Base-by-base conservation (phyloP, 2,329 filamentous ascomycete genomes). In the Ambrosiella xylebori region DNA sequence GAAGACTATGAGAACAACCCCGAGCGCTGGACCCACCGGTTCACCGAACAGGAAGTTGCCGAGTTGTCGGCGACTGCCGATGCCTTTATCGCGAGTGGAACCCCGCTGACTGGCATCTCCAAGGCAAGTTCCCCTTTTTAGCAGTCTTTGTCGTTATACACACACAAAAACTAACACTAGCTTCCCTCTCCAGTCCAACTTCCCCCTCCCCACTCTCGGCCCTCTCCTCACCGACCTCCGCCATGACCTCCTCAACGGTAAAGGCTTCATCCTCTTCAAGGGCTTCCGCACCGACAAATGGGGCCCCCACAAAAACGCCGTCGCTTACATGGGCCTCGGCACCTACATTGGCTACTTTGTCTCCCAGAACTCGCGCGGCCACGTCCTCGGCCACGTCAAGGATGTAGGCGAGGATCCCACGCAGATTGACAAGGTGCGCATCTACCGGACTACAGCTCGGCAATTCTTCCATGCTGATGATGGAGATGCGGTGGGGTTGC, bases 241-340 rank as follows among this genome's bases (percentile, higher is more conserved):
- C 35, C 63, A 69, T 12, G 71, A 75, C 62, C 69, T 76, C 17
- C 70, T 94, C 58, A 80, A 94, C 66, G 88, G 87, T 63, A 93
- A 93, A 66, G 89, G 89, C 13, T 95, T 95, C 71, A 85, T 93
- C 62, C 77, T 95, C 12, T 93, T 94, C 75, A 94, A 93, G 68
- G 82, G 85, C 56, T 84, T 95, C 68, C 88, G 88, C 0, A 86
- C 89, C 0, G 65, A 77, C 49, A 68, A 78, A 70, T 95, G 89
- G 89, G 81, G 84, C 0, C 79, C 81, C 56, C 78, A 81, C 67
- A 95, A 95, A 72, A 86, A 81, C 9, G 88, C 88, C 7, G 82
- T 88, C 9, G 88, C 85, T n/a, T 95, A 94, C 71, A 90, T 95
- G 84, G 89, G 89, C 3, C 76, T 95, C 1, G 84, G 86, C 45